Evolutionary conservation across 805 yeast species (phyloP), one percentile per base, ranked within the genome.

Genomic region (Priceomyces haplophilus): DNA sequence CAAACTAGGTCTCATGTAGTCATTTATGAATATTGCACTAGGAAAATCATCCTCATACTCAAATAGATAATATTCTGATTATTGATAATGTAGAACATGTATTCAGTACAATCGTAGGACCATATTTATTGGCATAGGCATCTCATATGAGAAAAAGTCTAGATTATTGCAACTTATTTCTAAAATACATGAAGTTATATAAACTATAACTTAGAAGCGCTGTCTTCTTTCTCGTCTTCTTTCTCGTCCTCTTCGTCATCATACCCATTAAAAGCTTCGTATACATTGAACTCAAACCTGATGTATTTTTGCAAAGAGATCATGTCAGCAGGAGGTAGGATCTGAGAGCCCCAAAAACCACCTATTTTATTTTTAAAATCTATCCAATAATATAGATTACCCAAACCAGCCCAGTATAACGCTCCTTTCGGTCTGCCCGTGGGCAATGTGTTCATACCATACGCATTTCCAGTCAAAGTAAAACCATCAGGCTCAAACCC

Each of bases 1-100:
- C 52, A 84, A 86, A 59, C 69, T 87, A 34, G 89, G 89, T 3
- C 71, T 79, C 46, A 54, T 76, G 41, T 66, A 56, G 48, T 10
- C 16, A 27, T 6, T 10, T 15, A 27, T 27, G n/a, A 27, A 12
- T 27, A 27, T 27, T 27, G 11, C 15, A n/a, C n/a, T n/a, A n/a
- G n/a, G n/a, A n/a, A n/a, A n/a, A n/a, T n/a, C n/a, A n/a, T n/a
- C n/a, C n/a, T n/a, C n/a, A n/a, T n/a, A n/a, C n/a, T n/a, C n/a
- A n/a, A n/a, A n/a, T n/a, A n/a, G n/a, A n/a, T n/a, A n/a, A n/a
- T n/a, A n/a, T n/a, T n/a, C n/a, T n/a, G n/a, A n/a, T n/a, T n/a
- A n/a, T n/a, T n/a, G n/a, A n/a, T n/a, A n/a, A n/a, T n/a, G n/a
- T n/a, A n/a, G n/a, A n/a, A n/a, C n/a, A n/a, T n/a, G n/a, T n/a